phyloP scores from a whole-genome alignment of 495 filamentous ascomycete species.

The Bacidia gigantensis region DNA sequence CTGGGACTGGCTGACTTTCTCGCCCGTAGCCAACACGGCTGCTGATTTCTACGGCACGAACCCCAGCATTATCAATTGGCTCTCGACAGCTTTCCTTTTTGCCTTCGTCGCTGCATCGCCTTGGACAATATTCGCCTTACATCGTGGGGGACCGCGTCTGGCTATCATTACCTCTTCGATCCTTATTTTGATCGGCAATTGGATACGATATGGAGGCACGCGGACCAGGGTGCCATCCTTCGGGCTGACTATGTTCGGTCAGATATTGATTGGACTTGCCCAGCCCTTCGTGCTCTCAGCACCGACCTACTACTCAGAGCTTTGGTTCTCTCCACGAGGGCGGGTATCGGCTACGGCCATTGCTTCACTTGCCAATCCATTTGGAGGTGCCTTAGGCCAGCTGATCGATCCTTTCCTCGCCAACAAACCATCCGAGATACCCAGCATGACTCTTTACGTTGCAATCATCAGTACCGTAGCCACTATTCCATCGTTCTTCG shows the following conservation, averaged over 20 bases:
- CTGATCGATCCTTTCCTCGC: constrained; percentile 71
- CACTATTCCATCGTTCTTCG: constrained; percentile 68
- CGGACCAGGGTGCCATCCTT: constrained; percentile 41
- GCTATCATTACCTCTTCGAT: constrained; percentile 61
- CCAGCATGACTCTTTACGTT: constrained; percentile 74
- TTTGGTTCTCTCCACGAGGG: constrained; percentile 82
- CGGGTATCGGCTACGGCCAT: constrained; percentile 81
- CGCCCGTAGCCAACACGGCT: constrained; percentile 64
- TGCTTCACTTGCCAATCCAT: constrained; percentile 70
- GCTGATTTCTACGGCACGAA: constrained; percentile 62
- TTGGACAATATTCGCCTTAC: constrained; percentile 60
- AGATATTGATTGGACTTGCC: constrained; percentile 76
- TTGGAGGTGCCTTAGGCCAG: constrained; percentile 80
- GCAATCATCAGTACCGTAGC: constrained; percentile 69
- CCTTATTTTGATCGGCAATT: constrained; percentile 71
- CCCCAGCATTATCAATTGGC: constrained; percentile 79
- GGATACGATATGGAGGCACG: constrained; percentile 81
- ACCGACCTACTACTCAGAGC: constrained; percentile 78
- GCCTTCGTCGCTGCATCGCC: constrained; percentile 64
- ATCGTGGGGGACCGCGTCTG: constrained; percentile 62
- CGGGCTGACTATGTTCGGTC: constrained; percentile 80
- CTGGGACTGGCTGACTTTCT: constrained; percentile 97
- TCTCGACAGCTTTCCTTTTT: constrained; percentile 76
- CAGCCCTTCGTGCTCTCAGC: constrained; percentile 89
- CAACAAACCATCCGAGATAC: constrained; percentile 44